Percentiles rank a stretch among this genome's conserved stretches.
Conservation (phyloP, 163 green algal genomes). For the Volvox carteri region DNA sequence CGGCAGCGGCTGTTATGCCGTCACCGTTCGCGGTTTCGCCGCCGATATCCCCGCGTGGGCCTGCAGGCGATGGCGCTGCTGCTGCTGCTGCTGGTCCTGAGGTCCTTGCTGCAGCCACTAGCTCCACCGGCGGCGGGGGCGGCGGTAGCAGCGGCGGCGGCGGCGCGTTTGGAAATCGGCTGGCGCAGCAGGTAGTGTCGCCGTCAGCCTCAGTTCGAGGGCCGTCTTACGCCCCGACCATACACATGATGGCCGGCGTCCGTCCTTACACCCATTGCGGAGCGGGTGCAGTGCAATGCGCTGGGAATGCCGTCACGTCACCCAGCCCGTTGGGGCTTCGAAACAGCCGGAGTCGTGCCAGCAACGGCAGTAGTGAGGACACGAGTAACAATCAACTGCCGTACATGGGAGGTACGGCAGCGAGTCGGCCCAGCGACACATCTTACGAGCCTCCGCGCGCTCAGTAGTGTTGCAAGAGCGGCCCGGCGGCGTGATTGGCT, state of each 20-base stretch:
- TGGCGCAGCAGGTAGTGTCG: neutral
- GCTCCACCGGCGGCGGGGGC: neutral
- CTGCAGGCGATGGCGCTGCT: neutral
- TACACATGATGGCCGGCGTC: neutral
- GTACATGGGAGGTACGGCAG: neutral
- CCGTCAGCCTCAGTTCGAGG: neutral
- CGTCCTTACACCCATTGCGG: neutral
- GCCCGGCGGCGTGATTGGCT: too few relatives aligned
- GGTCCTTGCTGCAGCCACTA: neutral
- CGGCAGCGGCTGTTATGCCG: neutral
- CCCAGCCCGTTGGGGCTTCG: conserved; percentile 44
- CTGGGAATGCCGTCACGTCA: neutral
- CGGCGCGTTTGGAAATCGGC: conserved; percentile 10
- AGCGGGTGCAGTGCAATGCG: neutral
- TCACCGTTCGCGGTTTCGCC: neutral
- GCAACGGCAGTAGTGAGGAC: conserved; percentile 33
- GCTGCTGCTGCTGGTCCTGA: neutral
- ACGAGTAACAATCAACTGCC: neutral
- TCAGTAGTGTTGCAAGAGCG: too few relatives aligned
- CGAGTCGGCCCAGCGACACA: neutral
- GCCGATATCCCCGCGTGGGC: neutral
- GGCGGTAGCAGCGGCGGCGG: neutral
- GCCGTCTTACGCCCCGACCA: neutral
- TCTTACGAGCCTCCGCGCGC: neutral
- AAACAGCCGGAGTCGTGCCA: neutral